phyloP scores from a whole-genome alignment of 2,329 filamentous ascomycete genomes.

The Rutstroemia sp. region DNA sequence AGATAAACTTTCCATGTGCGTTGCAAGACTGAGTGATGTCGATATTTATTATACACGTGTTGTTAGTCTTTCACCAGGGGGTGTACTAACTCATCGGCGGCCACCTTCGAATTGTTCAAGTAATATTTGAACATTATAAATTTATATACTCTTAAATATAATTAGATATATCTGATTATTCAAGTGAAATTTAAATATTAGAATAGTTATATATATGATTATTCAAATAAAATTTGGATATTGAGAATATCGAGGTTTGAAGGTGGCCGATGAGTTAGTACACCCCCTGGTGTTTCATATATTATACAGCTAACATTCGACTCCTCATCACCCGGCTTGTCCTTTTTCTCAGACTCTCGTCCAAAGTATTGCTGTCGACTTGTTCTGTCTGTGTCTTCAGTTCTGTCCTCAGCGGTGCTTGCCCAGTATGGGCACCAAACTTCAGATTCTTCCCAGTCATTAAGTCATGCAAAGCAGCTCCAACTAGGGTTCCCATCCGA shows the following conservation, averaged over 20 bases:
- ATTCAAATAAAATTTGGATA: too few species aligned
- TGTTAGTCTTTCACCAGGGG: background rate
- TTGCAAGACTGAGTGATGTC: background rate
- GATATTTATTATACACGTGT: background rate
- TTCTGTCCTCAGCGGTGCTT: background rate
- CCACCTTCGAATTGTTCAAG: too few species aligned
- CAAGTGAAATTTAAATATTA: too few species aligned
- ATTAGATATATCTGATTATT: too few species aligned
- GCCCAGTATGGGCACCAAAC: constrained; percentile 11
- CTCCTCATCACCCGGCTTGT: background rate
- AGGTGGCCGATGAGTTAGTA: too few species aligned
- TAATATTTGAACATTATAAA: too few species aligned
- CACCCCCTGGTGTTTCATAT: too few species aligned
- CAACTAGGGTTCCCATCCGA: constrained; percentile 52
- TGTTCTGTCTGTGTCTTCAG: background rate
- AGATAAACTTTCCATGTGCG: background rate
- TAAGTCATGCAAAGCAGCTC: constrained; percentile 43
- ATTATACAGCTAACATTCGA: background rate
- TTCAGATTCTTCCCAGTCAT: constrained; percentile 21
- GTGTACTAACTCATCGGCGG: too few species aligned
- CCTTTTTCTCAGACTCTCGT: background rate
- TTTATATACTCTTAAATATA: too few species aligned
- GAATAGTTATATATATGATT: too few species aligned
- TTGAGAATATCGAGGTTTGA: too few species aligned
- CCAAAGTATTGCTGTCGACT: background rate